Base-by-base conservation (phyloP, 768 basidiomycete species). In the Omphalotus guepiniiformis region DNA sequence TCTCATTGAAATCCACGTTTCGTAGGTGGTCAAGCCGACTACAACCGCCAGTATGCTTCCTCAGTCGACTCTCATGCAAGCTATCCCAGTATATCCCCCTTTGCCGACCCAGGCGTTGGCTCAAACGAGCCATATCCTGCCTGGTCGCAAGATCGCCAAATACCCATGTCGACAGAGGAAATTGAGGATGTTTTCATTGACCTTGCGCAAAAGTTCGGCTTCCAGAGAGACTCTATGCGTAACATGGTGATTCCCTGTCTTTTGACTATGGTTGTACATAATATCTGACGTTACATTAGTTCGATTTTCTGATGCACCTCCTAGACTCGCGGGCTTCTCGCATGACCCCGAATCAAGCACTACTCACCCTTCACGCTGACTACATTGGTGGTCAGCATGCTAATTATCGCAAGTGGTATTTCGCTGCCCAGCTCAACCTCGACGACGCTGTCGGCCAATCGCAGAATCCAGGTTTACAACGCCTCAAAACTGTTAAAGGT, bases 391-490 rank as follows among this genome's bases (percentile, higher is more conserved):
- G 96, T 38, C 90, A 93, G 61, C 89, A 98, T 62, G 96, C 96
- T 56, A 98, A 98, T 73, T 98, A 98, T 67, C 88, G 96, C 64
- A 97, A 98, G 68, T 98, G 96, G 96, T 99, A 99, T 64, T 99
- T 98, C 65, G 96, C 96, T 29, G 93, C 95, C 11, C 96, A 99
- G 64, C 88, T 99, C 64, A 95, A 98, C 64, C 86, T 99, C 48
- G 96, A 99, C 70, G 96, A 99, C 59, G 95, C 95, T 23, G 93
- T 98, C 50, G 96, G 96, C 39, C 87, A 93, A 56, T 82, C 86
- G 7, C 88, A 95, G 62, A 96, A 97, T 66, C 91, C 92, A 11
- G 93, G 93, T 53, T 77, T 96, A 21, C 84, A 91, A 50, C 87
- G 93, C 16, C 80, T 94, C 39, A 87, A 86, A 61, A 88, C 85